Base-by-base conservation (phyloP, 2,329 filamentous ascomycete species). In the Colletotrichum sp. region DNA sequence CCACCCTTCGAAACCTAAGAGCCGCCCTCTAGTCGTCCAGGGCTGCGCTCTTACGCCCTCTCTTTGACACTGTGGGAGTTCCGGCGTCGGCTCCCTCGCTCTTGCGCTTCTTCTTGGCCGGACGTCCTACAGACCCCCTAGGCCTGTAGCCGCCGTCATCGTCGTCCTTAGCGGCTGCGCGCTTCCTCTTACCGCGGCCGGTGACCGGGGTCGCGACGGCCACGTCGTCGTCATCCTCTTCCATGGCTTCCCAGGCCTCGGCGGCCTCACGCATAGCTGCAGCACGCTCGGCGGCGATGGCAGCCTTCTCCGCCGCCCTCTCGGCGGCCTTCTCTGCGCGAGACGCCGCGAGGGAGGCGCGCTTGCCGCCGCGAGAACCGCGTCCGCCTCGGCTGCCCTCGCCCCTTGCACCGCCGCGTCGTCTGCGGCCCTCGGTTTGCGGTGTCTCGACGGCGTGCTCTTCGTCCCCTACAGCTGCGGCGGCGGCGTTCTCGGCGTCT, bases 91-190 rank as follows among this genome's bases (percentile, higher is more conserved):
- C 86, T 32, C 80, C 84, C 65, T 90, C 89, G 79, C 90, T 91
- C 87, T 90, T 92, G 6, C 90, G 87, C 86, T 91, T 92, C 83
- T 89, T 89, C 85, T 92, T 92, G 1, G 85, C 83, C 21, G 89
- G 89, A 52, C 90, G 85, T 49, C 66, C 65, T 49, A 86, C 88
- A 4, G 86, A 87, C 4, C 90, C 91, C 78, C 92, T 91, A 4
- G 91, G 90, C 74, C 90, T 87, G 81, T 93, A 93, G 6, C 91
- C 90, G 0, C 85, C 83, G 77, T 93, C 91, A 9, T 92, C 91
- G 39, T 92, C 90, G 15, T 73, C 73, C 21, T 49, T 73, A 6
- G 64, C 44, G 26, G 73, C 34, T 3, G 68, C 73, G 32, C 90
- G 86, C 87, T 92, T 92, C 75, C 89, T 87, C 82, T 89, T 89